A percentile compares a stretch with the other conserved stretches of the same genome.
Evolutionary conservation across 2,329 filamentous ascomycete species (phyloP).

Genomic region (Cadophora gregata): DNA sequence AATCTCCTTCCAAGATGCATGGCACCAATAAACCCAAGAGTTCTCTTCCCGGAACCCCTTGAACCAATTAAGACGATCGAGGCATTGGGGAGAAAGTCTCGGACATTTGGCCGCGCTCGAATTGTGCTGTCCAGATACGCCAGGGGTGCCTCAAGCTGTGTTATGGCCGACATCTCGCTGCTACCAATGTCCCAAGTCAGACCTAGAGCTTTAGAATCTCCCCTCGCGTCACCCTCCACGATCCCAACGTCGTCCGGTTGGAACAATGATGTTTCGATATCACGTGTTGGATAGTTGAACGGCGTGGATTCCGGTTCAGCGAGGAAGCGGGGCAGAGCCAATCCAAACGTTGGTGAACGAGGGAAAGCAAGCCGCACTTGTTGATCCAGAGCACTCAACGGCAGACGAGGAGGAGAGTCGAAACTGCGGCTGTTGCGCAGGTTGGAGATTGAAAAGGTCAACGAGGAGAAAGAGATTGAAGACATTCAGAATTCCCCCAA

Average conservation of each 20-base stretch:
- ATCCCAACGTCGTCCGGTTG: neutral
- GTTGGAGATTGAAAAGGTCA: neutral
- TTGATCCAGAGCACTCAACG: neutral
- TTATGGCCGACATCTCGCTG: slow-evolving; percentile 38
- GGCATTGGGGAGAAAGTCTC: slow-evolving; percentile 54
- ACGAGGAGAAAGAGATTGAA: slow-evolving; percentile 8
- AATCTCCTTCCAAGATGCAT: slow-evolving; percentile 72
- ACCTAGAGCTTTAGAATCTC: neutral
- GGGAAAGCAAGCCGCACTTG: slow-evolving; percentile 14
- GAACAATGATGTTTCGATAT: neutral
- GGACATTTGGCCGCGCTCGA: slow-evolving; percentile 30
- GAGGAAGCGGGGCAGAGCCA: slow-evolving; percentile 11
- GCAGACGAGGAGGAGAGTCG: neutral
- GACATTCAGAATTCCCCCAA: neutral
- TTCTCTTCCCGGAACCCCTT: slow-evolving; percentile 77
- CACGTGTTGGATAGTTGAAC: slow-evolving; percentile 1
- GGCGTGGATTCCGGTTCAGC: slow-evolving; percentile 1
- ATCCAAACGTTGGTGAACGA: neutral
- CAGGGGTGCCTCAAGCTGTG: slow-evolving; percentile 33
- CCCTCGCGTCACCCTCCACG: neutral
- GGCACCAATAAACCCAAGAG: slow-evolving; percentile 76
- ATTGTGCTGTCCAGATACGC: slow-evolving; percentile 31
- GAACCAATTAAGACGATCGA: slow-evolving; percentile 77
- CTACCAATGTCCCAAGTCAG: neutral
- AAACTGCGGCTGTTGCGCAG: neutral